A percentile compares a stretch with the other conserved stretches of the same genome.
These are phyloP conservation scores for Kregervanrija fluxuum DNA, from an alignment of 805 yeast species.

Conservation along the genomic window DNA sequence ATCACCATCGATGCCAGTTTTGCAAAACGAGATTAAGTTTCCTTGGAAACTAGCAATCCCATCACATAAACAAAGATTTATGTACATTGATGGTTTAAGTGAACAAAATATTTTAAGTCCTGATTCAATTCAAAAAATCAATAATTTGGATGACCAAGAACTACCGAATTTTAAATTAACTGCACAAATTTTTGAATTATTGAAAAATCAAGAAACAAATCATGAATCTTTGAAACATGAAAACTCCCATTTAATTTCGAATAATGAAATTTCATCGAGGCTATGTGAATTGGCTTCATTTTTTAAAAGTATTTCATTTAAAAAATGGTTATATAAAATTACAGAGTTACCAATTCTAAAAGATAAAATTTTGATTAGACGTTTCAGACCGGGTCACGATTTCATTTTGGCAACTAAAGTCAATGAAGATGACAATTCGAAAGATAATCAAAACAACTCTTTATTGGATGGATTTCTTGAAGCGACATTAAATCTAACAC, in stretches of 20 bases:
- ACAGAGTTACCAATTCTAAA: conserved; percentile 57
- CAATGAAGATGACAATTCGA: conserved; percentile 21
- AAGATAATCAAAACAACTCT: neutral
- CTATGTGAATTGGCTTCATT: conserved; percentile 51
- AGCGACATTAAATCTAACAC: conserved; percentile 77
- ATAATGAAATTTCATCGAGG: conserved; percentile 21
- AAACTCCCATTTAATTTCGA: conserved; percentile 13
- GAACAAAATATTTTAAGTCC: conserved; percentile 27
- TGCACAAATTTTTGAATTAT: conserved; percentile 8
- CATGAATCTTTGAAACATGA: conserved; percentile 5
- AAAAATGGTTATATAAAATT: conserved; percentile 57
- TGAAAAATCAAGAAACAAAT: conserved; percentile 8
- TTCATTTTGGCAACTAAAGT: conserved; percentile 76
- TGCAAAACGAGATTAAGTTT: conserved; percentile 42
- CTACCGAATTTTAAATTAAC: conserved; percentile 43
- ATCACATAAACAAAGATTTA: conserved; percentile 83
- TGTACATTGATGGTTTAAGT: conserved; percentile 69
- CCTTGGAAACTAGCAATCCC: conserved; percentile 95
- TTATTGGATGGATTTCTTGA: conserved; percentile 55
- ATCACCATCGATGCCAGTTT: conserved; percentile 44
- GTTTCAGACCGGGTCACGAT: conserved; percentile 94
- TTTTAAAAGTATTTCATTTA: conserved; percentile 54
- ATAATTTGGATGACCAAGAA: conserved; percentile 35
- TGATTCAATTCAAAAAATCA: conserved; percentile 25
- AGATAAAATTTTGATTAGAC: conserved; percentile 65